Conservation (phyloP, 2,329 filamentous ascomycete species). For the Colletotrichum sp. region DNA sequence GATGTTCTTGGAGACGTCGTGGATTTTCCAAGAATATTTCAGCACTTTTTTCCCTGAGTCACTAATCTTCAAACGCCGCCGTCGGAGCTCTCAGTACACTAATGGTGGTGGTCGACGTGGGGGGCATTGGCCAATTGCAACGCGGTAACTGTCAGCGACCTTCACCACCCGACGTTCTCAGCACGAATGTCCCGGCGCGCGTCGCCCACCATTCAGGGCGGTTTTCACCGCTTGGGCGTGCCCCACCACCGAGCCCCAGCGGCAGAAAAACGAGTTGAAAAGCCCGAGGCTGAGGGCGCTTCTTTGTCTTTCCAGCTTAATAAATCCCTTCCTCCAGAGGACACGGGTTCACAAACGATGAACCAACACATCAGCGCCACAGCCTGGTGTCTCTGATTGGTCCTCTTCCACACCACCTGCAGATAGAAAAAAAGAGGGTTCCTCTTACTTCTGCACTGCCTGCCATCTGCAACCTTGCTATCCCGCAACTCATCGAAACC, state of each 20-base stretch:
- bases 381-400: constrained; percentile 21
- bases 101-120: neutral
- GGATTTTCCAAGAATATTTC: neutral
- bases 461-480: constrained; percentile 13
- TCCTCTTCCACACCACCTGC: constrained; percentile 10
- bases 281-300: constrained; percentile 4
- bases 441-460: neutral
- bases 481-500: neutral
- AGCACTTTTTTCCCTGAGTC: neutral
- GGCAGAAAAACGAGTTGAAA: constrained; percentile 21
- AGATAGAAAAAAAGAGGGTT: neutral
- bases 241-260: neutral
- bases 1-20: neutral
- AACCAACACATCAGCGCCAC: constrained; percentile 18
- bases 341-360: constrained; percentile 23
- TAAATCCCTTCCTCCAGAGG: constrained; percentile 4
- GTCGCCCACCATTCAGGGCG: neutral
- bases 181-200: neutral
- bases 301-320: constrained; percentile 13
- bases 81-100: constrained; percentile 9
- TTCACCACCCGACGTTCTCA: neutral
- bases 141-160: neutral
- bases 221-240: constrained; percentile 11
- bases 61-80: constrained; percentile 3
- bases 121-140: constrained; percentile 19